Conservation (phyloP, 2,329 filamentous ascomycete species). For the Fusarium sp. region DNA sequence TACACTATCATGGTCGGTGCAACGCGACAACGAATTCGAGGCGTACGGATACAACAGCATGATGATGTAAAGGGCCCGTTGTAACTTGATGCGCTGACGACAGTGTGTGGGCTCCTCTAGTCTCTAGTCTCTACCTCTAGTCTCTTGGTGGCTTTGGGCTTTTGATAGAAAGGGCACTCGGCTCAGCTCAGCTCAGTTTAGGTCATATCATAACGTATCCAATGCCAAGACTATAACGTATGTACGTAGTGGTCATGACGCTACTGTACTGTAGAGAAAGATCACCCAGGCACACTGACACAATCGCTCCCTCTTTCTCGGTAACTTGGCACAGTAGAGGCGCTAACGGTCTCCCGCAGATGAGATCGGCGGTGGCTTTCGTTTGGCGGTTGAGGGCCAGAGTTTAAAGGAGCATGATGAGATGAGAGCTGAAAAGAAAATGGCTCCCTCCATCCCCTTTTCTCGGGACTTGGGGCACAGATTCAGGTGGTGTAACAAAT, state of each 20-base stretch:
- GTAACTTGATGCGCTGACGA: not conserved
- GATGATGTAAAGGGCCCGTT: not conserved
- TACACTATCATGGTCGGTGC: slow-evolving; percentile 2
- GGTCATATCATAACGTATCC: not conserved
- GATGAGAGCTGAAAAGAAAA: slow-evolving; percentile 21
- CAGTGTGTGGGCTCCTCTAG: not conserved
- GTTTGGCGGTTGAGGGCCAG: not conserved
- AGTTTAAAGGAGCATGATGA: not conserved
- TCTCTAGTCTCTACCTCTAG: not conserved
- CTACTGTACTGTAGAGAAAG: slow-evolving; percentile 4
- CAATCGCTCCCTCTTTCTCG: slow-evolving; percentile 4
- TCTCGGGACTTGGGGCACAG: not conserved
- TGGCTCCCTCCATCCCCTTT: not conserved
- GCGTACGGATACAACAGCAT: not conserved
- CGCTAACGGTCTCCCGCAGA: slow-evolving; percentile 31
- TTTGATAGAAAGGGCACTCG: slow-evolving; percentile 1
- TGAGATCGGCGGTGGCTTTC: slow-evolving; percentile 37
- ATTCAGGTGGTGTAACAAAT: not conserved
- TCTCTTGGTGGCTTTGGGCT: not conserved
- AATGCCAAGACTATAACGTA: slow-evolving; percentile 9
- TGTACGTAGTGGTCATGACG: not conserved
- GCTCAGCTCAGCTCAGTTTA: not conserved
- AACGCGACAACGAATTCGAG: slow-evolving; percentile 3
- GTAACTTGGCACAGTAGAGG: slow-evolving; percentile 23
- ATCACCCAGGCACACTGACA: slow-evolving; percentile 9